phyloP scores from a whole-genome alignment of 352 stramenopile species.

The Elongisporangium anandrum region DNA sequence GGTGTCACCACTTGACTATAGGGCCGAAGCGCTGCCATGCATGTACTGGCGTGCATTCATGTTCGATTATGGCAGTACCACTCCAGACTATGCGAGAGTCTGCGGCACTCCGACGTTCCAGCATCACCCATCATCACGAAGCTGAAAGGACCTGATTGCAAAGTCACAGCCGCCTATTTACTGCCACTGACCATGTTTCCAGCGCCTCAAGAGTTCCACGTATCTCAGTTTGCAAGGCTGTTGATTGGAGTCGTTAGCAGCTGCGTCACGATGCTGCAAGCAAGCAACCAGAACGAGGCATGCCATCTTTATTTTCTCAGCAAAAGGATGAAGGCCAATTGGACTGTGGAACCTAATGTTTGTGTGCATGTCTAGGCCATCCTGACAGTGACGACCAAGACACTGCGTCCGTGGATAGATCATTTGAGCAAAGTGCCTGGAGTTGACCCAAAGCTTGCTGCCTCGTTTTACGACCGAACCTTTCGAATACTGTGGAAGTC shows the following conservation, averaged over 20 bases:
- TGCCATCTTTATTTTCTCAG: not conserved
- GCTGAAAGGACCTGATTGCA: no score
- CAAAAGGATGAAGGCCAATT: no score
- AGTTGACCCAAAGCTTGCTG: slow-evolving; percentile 45
- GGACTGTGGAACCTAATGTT: not conserved
- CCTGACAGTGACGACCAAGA: slow-evolving; percentile 13
- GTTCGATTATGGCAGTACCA: slow-evolving; percentile 49
- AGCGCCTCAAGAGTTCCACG: slow-evolving; percentile 24
- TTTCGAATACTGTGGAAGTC: slow-evolving; percentile 77
- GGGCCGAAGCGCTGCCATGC: slow-evolving; percentile 16
- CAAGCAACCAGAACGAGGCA: slow-evolving; percentile 2
- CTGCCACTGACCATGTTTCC: slow-evolving; percentile 32
- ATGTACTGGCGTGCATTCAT: slow-evolving; percentile 43
- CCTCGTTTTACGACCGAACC: slow-evolving; percentile 55
- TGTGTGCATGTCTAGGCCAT: slow-evolving; percentile 14
- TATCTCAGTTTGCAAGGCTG: slow-evolving; percentile 41
- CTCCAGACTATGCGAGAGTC: slow-evolving; percentile 11
- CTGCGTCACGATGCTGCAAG: slow-evolving; percentile 29
- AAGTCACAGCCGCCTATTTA: slow-evolving; percentile 10
- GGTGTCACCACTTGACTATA: not conserved
- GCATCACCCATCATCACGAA: no score
- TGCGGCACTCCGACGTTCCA: no score
- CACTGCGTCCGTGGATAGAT: slow-evolving; percentile 43
- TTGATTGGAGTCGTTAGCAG: slow-evolving; percentile 40
- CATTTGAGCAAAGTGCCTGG: slow-evolving; percentile 35